Evolutionary conservation across 2,329 filamentous ascomycete species (phyloP).

Genomic region (Alternaria gansuensis): DNA sequence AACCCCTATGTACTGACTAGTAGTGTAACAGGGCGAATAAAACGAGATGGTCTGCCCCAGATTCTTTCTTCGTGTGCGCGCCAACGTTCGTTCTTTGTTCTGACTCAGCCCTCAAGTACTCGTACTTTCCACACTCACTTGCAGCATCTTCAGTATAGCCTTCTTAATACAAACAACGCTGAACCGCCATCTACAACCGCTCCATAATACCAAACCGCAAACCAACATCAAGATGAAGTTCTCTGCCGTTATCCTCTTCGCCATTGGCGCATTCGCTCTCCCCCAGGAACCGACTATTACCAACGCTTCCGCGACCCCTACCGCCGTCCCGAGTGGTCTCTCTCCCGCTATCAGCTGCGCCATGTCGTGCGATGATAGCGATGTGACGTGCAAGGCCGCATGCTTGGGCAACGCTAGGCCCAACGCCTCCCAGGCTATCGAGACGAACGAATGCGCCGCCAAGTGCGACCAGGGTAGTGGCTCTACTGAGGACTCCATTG

Average conservation of each 20-base stretch:
- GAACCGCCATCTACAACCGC: conserved; percentile 2
- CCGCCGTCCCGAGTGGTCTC: conserved; percentile 33
- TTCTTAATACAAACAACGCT: conserved; percentile 29
- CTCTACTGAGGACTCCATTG: conserved; percentile 55
- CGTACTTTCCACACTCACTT: conserved; percentile 33
- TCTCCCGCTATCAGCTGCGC: conserved; percentile 48
- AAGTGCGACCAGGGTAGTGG: conserved; percentile 64
- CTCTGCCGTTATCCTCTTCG: conserved; percentile 58
- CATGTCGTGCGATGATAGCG: conserved; percentile 52
- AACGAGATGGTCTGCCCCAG: conserved; percentile 18
- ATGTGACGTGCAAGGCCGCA: conserved; percentile 62
- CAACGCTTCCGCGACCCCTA: conserved; percentile 48
- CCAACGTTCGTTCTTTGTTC: conserved; percentile 35
- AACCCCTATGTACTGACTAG: conserved; percentile 21
- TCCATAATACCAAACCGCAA: conserved; percentile 20
- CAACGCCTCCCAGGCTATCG: conserved; percentile 59
- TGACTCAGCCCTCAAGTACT: conserved; percentile 15
- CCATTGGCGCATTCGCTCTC: conserved; percentile 56
- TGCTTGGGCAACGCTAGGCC: conserved; percentile 64
- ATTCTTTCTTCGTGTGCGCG: conserved; percentile 21
- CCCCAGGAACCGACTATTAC: conserved; percentile 52
- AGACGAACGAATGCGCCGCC: conserved; percentile 62
- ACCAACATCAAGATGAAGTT: conserved; percentile 54
- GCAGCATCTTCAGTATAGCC: conserved; percentile 19
- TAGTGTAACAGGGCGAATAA: conserved; percentile 21